Evolutionary conservation across 768 basidiomycete genomes (phyloP).

Genomic region (Pleurotus pulmonarius): DNA sequence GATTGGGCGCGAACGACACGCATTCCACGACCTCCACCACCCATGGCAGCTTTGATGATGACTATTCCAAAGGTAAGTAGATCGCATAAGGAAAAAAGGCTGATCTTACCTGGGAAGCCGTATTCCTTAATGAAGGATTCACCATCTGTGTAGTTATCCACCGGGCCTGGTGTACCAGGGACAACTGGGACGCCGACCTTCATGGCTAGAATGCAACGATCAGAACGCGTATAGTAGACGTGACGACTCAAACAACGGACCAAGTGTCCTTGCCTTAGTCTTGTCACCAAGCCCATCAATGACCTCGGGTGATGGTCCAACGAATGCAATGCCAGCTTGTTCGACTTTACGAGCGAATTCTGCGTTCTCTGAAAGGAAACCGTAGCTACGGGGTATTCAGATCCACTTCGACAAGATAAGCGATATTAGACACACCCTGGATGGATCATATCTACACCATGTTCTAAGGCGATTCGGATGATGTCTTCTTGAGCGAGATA

Average conservation of each 20-base stretch:
- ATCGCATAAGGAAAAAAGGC: background rate
- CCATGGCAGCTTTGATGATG: constrained; percentile 99
- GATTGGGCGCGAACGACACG: constrained; percentile 94
- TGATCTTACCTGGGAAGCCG: constrained; percentile 78
- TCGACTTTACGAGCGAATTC: constrained; percentile 97
- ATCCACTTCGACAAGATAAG: background rate
- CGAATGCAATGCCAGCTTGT: constrained; percentile 94
- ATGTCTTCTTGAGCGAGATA: constrained; percentile 98
- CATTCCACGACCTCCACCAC: constrained; percentile 98
- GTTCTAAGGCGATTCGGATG: constrained; percentile 92
- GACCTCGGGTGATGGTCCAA: constrained; percentile 93
- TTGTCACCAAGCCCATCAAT: constrained; percentile 99
- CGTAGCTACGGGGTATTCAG: constrained; percentile 57
- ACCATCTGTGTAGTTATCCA: constrained; percentile 74
- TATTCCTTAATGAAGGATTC: constrained; percentile 90
- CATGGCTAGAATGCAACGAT: constrained; percentile 54
- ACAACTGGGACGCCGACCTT: constrained; percentile 93
- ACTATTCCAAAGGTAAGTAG: constrained; percentile 39
- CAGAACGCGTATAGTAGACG: background rate
- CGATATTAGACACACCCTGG: constrained; percentile 62
- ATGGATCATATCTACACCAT: constrained; percentile 99
- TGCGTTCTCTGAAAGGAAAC: constrained; percentile 97
- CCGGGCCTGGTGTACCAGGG: constrained; percentile 96
- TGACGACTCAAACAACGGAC: constrained; percentile 33
- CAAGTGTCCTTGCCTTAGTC: constrained; percentile 91